Percentiles rank a stretch among this genome's conserved stretches.
These are phyloP conservation scores for Harringtonia aguacate DNA, from an alignment of 2,329 filamentous ascomycete genomes.

Conservation along the genomic window DNA sequence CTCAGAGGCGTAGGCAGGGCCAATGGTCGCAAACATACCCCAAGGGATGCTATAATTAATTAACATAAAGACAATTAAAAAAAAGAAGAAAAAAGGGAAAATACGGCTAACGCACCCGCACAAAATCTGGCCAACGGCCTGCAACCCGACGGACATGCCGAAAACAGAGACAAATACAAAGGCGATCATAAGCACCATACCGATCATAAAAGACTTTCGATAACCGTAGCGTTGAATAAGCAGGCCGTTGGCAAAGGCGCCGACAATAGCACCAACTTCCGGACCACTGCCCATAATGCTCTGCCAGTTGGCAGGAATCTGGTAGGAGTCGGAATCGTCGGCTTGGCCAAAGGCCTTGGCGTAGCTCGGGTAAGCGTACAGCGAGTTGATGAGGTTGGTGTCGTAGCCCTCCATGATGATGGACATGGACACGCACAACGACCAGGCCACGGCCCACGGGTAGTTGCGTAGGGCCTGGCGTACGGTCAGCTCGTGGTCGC, in stretches of 20 bases:
- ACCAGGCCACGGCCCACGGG: slow-evolving; percentile 11
- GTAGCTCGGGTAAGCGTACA: slow-evolving; percentile 18
- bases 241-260: slow-evolving; percentile 41
- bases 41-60: slow-evolving; percentile 21
- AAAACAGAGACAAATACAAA: slow-evolving; percentile 47
- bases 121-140: slow-evolving; percentile 39
- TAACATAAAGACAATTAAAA: too few species aligned
- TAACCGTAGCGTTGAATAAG: slow-evolving; percentile 39
- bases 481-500: slow-evolving; percentile 4
- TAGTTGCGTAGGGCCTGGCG: slow-evolving; percentile 10
- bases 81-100: too few species aligned
- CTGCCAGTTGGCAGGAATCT: slow-evolving; percentile 38
- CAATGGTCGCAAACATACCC: slow-evolving; percentile 34
- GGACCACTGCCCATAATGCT: slow-evolving; percentile 43
- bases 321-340: slow-evolving; percentile 1
- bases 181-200: slow-evolving; percentile 31
- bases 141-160: slow-evolving; percentile 31
- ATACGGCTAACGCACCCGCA: too few species aligned
- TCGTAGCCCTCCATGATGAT: slow-evolving; percentile 32
- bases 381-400: slow-evolving; percentile 13
- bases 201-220: slow-evolving; percentile 35
- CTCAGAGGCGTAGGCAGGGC: slow-evolving; percentile 26
- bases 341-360: slow-evolving; percentile 1
- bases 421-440: slow-evolving; percentile 17
- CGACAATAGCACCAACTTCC: slow-evolving; percentile 42